Evolutionary conservation across 805 yeast species (phyloP).

Genomic region (Yamadazyma sp.): DNA sequence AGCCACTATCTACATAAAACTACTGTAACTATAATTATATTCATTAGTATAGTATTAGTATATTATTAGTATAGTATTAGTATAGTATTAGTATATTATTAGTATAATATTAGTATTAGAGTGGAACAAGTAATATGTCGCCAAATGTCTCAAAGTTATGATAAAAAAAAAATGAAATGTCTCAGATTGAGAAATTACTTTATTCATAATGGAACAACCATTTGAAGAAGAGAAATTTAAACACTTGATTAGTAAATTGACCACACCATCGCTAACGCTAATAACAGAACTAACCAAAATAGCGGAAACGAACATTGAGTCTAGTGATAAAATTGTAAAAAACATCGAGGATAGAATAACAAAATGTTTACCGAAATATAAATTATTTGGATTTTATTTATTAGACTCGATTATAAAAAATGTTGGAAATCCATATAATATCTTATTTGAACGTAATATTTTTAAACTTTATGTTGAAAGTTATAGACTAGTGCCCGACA

Average conservation of each 20-base stretch:
- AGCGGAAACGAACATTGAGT: conserved; percentile 32
- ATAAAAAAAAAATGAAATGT: too few relatives aligned
- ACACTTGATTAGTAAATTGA: conserved; percentile 30
- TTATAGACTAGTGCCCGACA: conserved; percentile 38
- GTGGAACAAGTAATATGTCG: too few relatives aligned
- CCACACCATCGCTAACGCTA: conserved; percentile 35
- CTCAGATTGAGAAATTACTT: too few relatives aligned
- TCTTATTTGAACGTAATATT: conserved; percentile 32
- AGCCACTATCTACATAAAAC: too few relatives aligned
- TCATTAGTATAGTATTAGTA: too few relatives aligned
- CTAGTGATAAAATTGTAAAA: conserved; percentile 31
- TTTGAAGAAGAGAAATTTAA: conserved; percentile 23
- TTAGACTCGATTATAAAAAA: conserved; percentile 42
- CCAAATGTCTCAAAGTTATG: too few relatives aligned
- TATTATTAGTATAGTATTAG: too few relatives aligned
- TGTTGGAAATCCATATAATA: conserved; percentile 42
- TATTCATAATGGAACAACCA: background rate
- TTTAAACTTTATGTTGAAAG: conserved; percentile 37
- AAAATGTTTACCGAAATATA: conserved; percentile 37
- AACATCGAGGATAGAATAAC: conserved; percentile 33
- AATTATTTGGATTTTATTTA: conserved; percentile 33
- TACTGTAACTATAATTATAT: too few relatives aligned
- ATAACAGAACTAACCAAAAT: conserved; percentile 37
- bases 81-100: too few relatives aligned
- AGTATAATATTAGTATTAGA: too few relatives aligned